Conservation (phyloP, 2,329 filamentous ascomycete genomes). For the Aspergillus bombycis region DNA sequence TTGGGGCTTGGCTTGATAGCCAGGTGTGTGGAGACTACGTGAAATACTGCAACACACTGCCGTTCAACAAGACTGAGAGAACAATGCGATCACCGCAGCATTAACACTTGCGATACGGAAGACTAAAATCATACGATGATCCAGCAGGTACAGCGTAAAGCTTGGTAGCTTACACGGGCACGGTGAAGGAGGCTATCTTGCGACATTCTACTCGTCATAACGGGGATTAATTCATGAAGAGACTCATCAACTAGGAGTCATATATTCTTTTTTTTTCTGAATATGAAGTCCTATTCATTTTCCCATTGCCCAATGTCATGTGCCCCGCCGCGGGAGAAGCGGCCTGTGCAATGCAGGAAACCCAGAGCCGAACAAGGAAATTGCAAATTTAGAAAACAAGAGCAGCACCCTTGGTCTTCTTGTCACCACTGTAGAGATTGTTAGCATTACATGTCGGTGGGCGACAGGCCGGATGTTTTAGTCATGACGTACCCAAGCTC, state of each 20-base stretch:
- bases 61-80: background rate
- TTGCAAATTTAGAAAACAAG: conserved; percentile 88
- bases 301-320: conserved; percentile 46
- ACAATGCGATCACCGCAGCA: background rate
- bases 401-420: conserved; percentile 99
- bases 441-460: conserved; percentile 42
- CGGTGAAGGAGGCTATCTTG: background rate
- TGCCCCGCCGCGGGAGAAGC: conserved; percentile 36
- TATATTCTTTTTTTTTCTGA: conserved; percentile 41
- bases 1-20: background rate
- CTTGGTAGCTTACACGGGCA: background rate
- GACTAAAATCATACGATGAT: background rate
- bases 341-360: conserved; percentile 44
- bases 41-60: background rate
- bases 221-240: conserved; percentile 25
- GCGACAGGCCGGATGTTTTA: background rate
- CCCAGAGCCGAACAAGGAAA: conserved; percentile 48
- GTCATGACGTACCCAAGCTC: conserved; percentile 82
- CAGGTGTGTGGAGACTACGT: background rate
- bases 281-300: conserved; percentile 47
- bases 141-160: background rate
- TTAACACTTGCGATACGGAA: background rate
- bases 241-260: conserved; percentile 41
- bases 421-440: conserved; percentile 80
- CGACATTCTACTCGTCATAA: conserved; percentile 6